These are phyloP conservation scores for Helichrysum umbraculigerum DNA, from an alignment of 129 eudicot genomes.

Conservation along the genomic window DNA sequence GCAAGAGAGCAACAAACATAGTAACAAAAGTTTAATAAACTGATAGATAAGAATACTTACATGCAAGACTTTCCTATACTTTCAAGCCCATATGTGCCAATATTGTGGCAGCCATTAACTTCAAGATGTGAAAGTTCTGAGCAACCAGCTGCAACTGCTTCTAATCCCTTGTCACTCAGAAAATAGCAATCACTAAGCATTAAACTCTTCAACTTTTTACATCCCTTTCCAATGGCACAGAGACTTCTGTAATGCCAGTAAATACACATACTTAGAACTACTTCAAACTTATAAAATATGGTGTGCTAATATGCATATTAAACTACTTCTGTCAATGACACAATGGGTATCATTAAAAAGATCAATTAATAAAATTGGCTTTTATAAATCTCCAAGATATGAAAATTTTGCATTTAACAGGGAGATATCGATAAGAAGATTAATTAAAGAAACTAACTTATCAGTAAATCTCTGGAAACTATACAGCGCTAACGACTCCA, in stretches of 20 bases:
- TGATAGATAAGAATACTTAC: constrained; percentile 40
- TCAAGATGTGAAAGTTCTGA: constrained; percentile 88
- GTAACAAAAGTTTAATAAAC: not conserved
- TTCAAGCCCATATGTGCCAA: constrained; percentile 80
- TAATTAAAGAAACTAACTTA: constrained; percentile 41
- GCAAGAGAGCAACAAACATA: constrained; percentile 7
- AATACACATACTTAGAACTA: constrained; percentile 16
- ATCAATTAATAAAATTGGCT: not conserved
- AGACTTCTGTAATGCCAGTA: constrained; percentile 61
- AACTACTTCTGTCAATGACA: not conserved
- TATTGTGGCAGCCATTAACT: constrained; percentile 93
- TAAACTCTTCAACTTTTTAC: constrained; percentile 70
- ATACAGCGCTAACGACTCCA: constrained; percentile 72
- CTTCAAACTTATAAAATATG: not conserved
- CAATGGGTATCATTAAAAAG: not conserved
- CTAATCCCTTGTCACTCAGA: constrained; percentile 78
- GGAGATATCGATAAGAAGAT: too few relatives aligned
- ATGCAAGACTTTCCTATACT: constrained; percentile 76
- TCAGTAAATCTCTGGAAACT: constrained; percentile 89
- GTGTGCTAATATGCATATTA: not conserved
- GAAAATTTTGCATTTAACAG: not conserved
- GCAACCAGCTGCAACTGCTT: constrained; percentile 92
- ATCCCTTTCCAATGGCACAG: constrained; percentile 84
- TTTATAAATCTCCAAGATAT: not conserved
- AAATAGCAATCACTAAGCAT: constrained; percentile 84